phyloP scores from a whole-genome alignment of 768 basidiomycete genomes.

The Gymnopilus dilepis region DNA sequence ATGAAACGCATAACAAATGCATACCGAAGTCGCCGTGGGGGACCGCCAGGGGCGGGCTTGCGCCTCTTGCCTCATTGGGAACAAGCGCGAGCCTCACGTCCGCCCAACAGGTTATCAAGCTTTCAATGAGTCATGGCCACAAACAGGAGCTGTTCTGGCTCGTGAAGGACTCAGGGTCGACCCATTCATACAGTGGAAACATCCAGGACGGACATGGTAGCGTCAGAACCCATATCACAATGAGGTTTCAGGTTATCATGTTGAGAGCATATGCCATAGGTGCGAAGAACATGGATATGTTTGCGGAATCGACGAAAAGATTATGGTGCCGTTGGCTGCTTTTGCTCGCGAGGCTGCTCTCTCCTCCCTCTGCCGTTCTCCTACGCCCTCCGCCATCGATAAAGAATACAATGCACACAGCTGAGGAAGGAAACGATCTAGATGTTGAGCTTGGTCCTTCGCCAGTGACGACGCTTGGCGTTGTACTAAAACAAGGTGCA shows the following conservation, averaged over 20 bases:
- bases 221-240: no score
- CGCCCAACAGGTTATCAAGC: neutral
- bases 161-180: no score
- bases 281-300: slow-evolving; percentile 17
- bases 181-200: neutral
- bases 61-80: no score
- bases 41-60: no score
- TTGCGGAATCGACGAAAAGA: slow-evolving; percentile 16
- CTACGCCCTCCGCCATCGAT: slow-evolving; percentile 18
- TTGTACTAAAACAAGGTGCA: slow-evolving; percentile 63
- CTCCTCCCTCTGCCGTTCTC: slow-evolving; percentile 3
- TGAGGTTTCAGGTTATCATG: slow-evolving; percentile 11
- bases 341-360: slow-evolving; percentile 20
- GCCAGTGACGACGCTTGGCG: slow-evolving; percentile 98
- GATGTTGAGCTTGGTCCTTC: slow-evolving; percentile 98
- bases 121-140: neutral
- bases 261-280: slow-evolving; percentile 23
- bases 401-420: slow-evolving; percentile 17
- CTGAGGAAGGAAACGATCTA: slow-evolving; percentile 42
- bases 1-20: no score
- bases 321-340: slow-evolving; percentile 16
- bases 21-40: no score
- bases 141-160: no score
- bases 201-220: no score
- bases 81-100: no score